These are phyloP conservation scores for Wickerhamomyces bovis DNA, from an alignment of 805 yeast species.

Conservation along the genomic window DNA sequence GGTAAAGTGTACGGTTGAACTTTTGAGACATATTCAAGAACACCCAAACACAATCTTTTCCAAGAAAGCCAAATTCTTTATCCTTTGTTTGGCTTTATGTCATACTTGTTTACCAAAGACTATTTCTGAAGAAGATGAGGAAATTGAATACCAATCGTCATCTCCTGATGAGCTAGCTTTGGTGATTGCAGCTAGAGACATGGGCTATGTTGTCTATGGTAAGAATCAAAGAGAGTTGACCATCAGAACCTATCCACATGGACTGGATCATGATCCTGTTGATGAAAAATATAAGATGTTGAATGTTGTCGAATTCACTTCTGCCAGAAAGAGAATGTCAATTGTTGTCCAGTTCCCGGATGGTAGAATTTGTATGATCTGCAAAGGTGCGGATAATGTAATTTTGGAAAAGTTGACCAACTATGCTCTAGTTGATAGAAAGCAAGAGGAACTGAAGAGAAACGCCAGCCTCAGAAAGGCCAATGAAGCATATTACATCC, in stretches of 20 bases:
- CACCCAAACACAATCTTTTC: slow-evolving; percentile 70
- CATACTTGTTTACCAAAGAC: slow-evolving; percentile 82
- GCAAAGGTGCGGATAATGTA: slow-evolving; percentile 95
- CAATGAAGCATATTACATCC: slow-evolving; percentile 69
- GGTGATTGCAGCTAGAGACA: slow-evolving; percentile 89
- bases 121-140: slow-evolving; percentile 30
- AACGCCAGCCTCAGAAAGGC: slow-evolving; percentile 58
- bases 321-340: slow-evolving; percentile 91
- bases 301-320: slow-evolving; percentile 80
- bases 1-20: slow-evolving; percentile 52
- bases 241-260: slow-evolving; percentile 76
- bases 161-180: slow-evolving; percentile 96
- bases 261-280: slow-evolving; percentile 59
- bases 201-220: slow-evolving; percentile 83
- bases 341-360: slow-evolving; percentile 75
- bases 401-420: slow-evolving; percentile 69
- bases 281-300: slow-evolving; percentile 68
- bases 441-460: slow-evolving; percentile 55
- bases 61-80: slow-evolving; percentile 68
- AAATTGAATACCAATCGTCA: slow-evolving; percentile 81
- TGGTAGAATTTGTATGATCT: slow-evolving; percentile 64
- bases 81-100: slow-evolving; percentile 78
- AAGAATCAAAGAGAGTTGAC: slow-evolving; percentile 54
- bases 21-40: slow-evolving; percentile 62
- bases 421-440: slow-evolving; percentile 51